Evolutionary conservation across 2,329 filamentous ascomycete species (phyloP), one percentile per base, ranked within the genome.

Genomic region (Zelopaecilomyces penicillatus): DNA sequence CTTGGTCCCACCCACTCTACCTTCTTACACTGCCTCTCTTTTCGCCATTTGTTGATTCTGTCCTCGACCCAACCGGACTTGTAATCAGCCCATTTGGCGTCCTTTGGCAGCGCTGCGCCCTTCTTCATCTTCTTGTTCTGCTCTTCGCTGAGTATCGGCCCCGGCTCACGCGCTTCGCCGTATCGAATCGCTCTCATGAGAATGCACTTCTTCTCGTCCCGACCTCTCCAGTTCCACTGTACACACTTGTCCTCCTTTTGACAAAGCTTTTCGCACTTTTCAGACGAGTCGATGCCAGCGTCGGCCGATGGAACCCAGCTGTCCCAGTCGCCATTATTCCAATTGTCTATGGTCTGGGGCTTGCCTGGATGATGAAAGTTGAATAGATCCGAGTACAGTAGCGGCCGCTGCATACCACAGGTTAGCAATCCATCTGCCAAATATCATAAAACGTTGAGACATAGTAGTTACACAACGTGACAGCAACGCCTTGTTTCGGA

Each of bases 331-430:
- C 57, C 59, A 30, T 61, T 62, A 28, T 62, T 60, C 60, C 60
- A 62, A 36, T 62, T 52, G 5, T 55, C 47, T 5, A 53, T 41
- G 3, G 50, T 33, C 28, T 45, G 41, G 3, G 46, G 52, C 12
- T 56, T 52, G 5, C 57, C 61, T 4, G 60, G 57, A 38, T 65
- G 63, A 48, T 64, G 54, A 49, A 69, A 61, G 29, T 62, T 54
- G 61, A 56, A 67, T 1, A 67, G 50, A 38, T 67, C 65, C 5
- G 59, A 54, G 42, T 67, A 68, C 1, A 66, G 51, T 5, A 67
- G 46, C 0, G 65, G 65, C 30, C 56, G 58, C 59, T 65, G 44
- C 11, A 37, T 6, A 29, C 7, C 4, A 4, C 27, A 36, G n/a
- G 5, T 29, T 32, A 36, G 30, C 5, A 5, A n/a, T 45, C 58